A percentile compares a stretch with the other conserved stretches of the same genome.
These are phyloP conservation scores for Trypanosoma grayi DNA, from an alignment of 208 protist genomes.

Conservation along the genomic window DNA sequence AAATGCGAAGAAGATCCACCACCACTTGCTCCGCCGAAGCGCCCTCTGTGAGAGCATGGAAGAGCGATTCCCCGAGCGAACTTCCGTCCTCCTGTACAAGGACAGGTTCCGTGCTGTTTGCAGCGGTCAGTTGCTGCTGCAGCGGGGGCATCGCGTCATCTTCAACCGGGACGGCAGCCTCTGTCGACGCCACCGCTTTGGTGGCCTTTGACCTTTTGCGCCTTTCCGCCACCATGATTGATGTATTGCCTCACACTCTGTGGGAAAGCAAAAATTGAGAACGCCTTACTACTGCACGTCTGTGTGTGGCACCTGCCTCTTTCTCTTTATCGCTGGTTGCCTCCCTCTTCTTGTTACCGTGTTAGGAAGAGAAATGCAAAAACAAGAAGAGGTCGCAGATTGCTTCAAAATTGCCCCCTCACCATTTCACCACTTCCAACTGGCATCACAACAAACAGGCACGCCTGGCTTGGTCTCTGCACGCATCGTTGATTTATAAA, in stretches of 20 bases:
- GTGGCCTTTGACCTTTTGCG: no score
- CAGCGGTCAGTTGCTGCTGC: background rate
- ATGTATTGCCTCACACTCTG: no score
- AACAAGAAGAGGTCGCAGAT: no score
- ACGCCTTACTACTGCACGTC: no score
- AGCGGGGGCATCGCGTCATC: background rate
- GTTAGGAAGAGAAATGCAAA: background rate
- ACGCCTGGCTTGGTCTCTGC: conserved; percentile 6
- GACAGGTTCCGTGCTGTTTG: conserved; percentile 9
- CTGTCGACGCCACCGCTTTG: background rate
- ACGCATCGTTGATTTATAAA: background rate
- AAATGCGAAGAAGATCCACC: conserved; percentile 50
- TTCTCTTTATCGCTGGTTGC: conserved; percentile 19
- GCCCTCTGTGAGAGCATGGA: conserved; percentile 46
- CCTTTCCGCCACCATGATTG: no score
- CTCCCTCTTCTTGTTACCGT: background rate
- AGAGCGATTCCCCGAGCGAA: conserved; percentile 43
- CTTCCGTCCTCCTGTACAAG: conserved; percentile 22
- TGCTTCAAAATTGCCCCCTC: no score
- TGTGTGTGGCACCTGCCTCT: background rate
- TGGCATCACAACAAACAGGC: conserved; percentile 3
- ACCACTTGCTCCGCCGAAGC: conserved; percentile 30
- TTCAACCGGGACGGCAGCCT: background rate
- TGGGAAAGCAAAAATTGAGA: no score
- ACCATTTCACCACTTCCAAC: no score